phyloP scores from a whole-genome alignment of 1,139 yeast species.

The Nakaseomyces glabratus region DNA sequence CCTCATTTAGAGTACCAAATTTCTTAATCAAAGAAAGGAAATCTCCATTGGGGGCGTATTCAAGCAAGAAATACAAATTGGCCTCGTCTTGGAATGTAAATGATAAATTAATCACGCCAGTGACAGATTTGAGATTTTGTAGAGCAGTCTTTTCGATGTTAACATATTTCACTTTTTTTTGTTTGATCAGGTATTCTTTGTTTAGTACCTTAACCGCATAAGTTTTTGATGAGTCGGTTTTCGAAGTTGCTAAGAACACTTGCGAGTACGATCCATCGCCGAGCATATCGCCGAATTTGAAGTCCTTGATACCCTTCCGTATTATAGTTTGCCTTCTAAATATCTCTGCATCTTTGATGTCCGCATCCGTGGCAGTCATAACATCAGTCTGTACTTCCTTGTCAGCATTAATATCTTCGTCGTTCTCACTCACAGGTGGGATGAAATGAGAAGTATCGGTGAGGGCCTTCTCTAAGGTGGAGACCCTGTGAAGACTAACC shows the following conservation, averaged over 20 bases:
- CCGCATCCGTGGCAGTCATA: not conserved
- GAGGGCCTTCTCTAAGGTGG: slow-evolving; percentile 16
- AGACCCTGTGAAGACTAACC: not conserved
- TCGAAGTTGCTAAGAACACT: slow-evolving; percentile 58
- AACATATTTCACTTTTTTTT: slow-evolving; percentile 67
- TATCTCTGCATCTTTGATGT: slow-evolving; percentile 25
- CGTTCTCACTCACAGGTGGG: slow-evolving; percentile 11
- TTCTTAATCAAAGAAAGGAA: slow-evolving; percentile 49
- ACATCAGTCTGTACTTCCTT: slow-evolving; percentile 8
- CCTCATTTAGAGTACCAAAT: slow-evolving; percentile 45
- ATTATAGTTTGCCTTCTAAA: slow-evolving; percentile 35
- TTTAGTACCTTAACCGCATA: slow-evolving; percentile 66
- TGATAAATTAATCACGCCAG: slow-evolving; percentile 60
- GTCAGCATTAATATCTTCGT: slow-evolving; percentile 11
- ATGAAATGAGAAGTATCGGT: slow-evolving; percentile 19
- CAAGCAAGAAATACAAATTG: slow-evolving; percentile 62
- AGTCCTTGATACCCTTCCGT: slow-evolving; percentile 49
- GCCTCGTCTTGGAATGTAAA: slow-evolving; percentile 69
- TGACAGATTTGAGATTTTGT: slow-evolving; percentile 55
- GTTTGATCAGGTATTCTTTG: slow-evolving; percentile 63
- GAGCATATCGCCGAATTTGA: slow-evolving; percentile 55
- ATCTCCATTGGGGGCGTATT: slow-evolving; percentile 73
- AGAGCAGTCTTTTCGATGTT: slow-evolving; percentile 66
- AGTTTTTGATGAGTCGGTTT: slow-evolving; percentile 37
- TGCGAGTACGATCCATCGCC: slow-evolving; percentile 78